Conservation (phyloP, 768 basidiomycete genomes). For the Agrocybe praecox region DNA sequence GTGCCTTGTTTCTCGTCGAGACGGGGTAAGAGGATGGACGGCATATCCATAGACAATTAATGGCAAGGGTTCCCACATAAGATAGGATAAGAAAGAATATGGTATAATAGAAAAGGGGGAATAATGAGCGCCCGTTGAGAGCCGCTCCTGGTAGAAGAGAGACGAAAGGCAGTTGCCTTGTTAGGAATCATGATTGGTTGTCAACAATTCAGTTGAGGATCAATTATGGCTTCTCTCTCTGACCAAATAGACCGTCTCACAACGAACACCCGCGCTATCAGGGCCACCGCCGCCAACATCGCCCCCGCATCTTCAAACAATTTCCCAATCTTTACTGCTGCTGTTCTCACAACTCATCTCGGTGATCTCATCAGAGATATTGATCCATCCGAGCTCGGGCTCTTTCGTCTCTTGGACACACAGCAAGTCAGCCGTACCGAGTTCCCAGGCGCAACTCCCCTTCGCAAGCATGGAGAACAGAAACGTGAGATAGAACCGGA, state of each 20-base stretch:
- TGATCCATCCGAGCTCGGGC: conserved; percentile 76
- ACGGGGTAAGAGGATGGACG: conserved; percentile 78
- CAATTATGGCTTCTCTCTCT: conserved; percentile 55
- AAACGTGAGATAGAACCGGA: conserved; percentile 66
- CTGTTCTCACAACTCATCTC: conserved; percentile 63
- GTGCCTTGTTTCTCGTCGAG: conserved; percentile 70
- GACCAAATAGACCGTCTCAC: conserved; percentile 73
- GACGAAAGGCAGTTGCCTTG: conserved; percentile 14
- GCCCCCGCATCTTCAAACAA: conserved; percentile 22
- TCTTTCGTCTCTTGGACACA: conserved; percentile 79
- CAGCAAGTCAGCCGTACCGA: conserved; percentile 66
- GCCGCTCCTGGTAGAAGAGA: conserved; percentile 6
- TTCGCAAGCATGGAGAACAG: conserved; percentile 48
- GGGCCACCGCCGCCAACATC: conserved; percentile 39
- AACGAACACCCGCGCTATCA: conserved; percentile 53
- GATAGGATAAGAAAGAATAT: conserved; percentile 7
- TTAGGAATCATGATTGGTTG: conserved; percentile 11
- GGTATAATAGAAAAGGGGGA: conserved; percentile 3
- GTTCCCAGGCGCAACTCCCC: conserved; percentile 73
- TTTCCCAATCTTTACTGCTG: conserved; percentile 54
- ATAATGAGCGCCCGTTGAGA: conserved; percentile 7
- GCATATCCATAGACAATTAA: conserved; percentile 90
- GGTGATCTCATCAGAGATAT: conserved; percentile 82
- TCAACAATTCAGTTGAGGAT: conserved; percentile 5
- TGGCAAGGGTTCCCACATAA: conserved; percentile 57